Evolutionary conservation across 2,329 filamentous ascomycete species (phyloP).

Genomic region (Penicillium sp.): DNA sequence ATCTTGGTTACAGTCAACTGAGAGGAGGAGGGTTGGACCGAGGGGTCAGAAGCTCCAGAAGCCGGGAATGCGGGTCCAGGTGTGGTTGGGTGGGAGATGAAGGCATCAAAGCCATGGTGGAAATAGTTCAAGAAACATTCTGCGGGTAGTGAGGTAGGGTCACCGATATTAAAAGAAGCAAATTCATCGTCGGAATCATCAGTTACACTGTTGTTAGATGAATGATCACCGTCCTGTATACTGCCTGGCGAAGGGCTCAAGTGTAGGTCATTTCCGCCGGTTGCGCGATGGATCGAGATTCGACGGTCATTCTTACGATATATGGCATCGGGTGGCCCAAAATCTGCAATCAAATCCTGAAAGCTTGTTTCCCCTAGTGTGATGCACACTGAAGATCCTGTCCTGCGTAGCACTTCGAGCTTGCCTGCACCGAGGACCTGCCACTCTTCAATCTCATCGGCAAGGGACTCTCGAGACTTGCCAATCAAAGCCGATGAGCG

Average conservation of each 20-base stretch:
- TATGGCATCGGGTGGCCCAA: constrained; percentile 91
- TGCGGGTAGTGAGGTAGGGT: constrained; percentile 51
- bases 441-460: constrained; percentile 84
- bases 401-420: constrained; percentile 75
- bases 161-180: constrained; percentile 59
- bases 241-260: constrained; percentile 39
- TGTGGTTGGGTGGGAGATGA: constrained; percentile 75
- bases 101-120: constrained; percentile 87
- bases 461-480: constrained; percentile 75
- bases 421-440: constrained; percentile 75
- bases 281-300: constrained; percentile 72
- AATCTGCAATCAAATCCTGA: constrained; percentile 85
- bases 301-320: constrained; percentile 89
- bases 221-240: constrained; percentile 71
- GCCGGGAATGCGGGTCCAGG: constrained; percentile 66
- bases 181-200: constrained; percentile 67
- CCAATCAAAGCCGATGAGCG: constrained; percentile 69
- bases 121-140: constrained; percentile 97
- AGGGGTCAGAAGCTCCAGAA: constrained; percentile 35
- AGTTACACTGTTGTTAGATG: constrained; percentile 69
- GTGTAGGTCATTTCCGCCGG: constrained; percentile 33
- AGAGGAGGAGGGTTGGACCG: constrained; percentile 46
- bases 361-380: constrained; percentile 82
- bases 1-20: constrained; percentile 85
- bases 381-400: constrained; percentile 68